Percentiles rank a stretch among this genome's conserved stretches.
These are phyloP conservation scores for Ustilago hordei DNA, from an alignment of 1,284 basidiomycete genomes.

Conservation along the genomic window DNA sequence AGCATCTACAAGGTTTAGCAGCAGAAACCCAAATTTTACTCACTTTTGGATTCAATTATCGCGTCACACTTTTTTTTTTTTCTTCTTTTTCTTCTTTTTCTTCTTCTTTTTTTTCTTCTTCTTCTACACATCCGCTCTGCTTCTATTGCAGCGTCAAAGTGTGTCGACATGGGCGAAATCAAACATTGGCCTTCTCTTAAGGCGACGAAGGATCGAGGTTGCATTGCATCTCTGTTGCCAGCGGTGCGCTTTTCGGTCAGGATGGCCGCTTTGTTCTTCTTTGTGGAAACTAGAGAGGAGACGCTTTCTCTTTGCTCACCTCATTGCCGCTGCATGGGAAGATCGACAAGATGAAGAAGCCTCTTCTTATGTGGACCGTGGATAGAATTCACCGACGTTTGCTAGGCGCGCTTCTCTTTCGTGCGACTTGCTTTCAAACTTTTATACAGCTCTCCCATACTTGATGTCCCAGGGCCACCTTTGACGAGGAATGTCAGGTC, in stretches of 20 bases:
- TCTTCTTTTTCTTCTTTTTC: background rate
- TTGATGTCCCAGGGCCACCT: background rate
- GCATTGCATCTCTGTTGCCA: conserved; percentile 27
- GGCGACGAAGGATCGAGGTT: conserved; percentile 28
- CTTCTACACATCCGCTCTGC: too few species aligned
- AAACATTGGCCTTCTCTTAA: background rate
- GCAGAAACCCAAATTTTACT: background rate
- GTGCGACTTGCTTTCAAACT: background rate
- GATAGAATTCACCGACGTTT: conserved; percentile 4
- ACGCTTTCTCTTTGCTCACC: background rate
- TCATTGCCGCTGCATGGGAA: conserved; percentile 8
- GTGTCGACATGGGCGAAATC: background rate
- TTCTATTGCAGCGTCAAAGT: background rate
- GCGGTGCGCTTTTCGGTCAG: conserved; percentile 4
- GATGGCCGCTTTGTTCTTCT: background rate
- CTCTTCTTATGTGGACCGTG: background rate
- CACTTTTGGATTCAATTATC: background rate
- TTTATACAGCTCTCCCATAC: too few species aligned
- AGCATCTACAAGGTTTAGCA: background rate
- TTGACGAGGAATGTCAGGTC: background rate
- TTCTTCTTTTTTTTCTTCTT: background rate
- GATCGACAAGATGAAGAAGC: conserved; percentile 24
- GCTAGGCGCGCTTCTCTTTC: background rate
- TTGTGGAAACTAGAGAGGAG: background rate
- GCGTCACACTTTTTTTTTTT: background rate